Evolutionary conservation across 2,329 filamentous ascomycete genomes (phyloP).

Genomic region (Remersonia thermophila): DNA sequence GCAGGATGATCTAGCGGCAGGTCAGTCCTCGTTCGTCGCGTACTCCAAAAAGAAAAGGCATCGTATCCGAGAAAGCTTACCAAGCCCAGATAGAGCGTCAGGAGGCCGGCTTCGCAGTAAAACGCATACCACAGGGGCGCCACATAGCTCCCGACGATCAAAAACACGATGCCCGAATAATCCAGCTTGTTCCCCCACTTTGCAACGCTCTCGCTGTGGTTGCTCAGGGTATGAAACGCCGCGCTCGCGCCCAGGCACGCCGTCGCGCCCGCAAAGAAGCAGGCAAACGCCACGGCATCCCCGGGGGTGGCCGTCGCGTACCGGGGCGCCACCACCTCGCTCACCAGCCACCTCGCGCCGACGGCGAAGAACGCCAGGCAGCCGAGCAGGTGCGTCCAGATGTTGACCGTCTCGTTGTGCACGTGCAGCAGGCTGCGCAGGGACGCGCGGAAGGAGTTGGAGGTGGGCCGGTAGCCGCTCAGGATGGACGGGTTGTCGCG

Average conservation of each 20-base stretch:
- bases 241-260: conserved; percentile 70
- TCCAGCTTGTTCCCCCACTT: conserved; percentile 86
- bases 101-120: conserved; percentile 53
- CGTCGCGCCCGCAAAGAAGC: conserved; percentile 66
- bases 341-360: conserved; percentile 34
- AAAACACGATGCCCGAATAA: conserved; percentile 81
- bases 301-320: conserved; percentile 48
- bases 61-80: conserved; percentile 1
- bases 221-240: conserved; percentile 71
- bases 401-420: conserved; percentile 52
- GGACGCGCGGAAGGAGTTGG: conserved; percentile 34
- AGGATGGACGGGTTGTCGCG: conserved; percentile 47
- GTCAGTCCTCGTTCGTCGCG: background rate
- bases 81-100: conserved; percentile 55
- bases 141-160: conserved; percentile 87
- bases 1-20: conserved; percentile 52
- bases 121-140: conserved; percentile 83
- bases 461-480: conserved; percentile 40
- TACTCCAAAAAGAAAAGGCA: too few species aligned
- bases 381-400: conserved; percentile 54
- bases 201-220: conserved; percentile 68
- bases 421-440: conserved; percentile 38
- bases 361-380: conserved; percentile 43
- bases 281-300: conserved; percentile 62
- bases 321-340: conserved; percentile 46